Evolutionary conservation across 305 asterid genomes (phyloP), one percentile per base, ranked within the genome.

Genomic region (Fraxinus baroniana): DNA sequence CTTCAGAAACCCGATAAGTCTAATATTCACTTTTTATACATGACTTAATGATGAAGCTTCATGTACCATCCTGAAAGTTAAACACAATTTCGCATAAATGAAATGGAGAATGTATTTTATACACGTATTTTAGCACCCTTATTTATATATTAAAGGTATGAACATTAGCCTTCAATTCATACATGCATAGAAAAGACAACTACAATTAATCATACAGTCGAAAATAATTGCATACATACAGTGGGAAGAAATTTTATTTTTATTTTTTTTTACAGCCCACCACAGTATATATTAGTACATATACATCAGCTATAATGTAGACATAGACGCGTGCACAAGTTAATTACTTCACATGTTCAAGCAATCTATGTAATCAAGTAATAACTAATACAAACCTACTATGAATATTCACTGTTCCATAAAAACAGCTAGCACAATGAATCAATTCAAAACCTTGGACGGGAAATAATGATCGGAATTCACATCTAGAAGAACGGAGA

Each of bases 351-450:
- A 68, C 44, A 18, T 39, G 64, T 32, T 8, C 17, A 5, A 15
- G 15, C 37, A 39, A 37, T 39, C 68, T n/a, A 74, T 33, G 36
- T 5, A 22, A 36, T 52, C 77, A 37, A 46, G 81, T 22, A 73
- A 49, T 41, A 79, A 20, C 68, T 76, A 24, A 24, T 44, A 17
- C 77, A 79, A 10, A 49, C 49, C 32, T 0, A 71, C n/a, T 1
- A 4, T 30, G 10, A 78, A 20, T 57, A 78, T 76, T 24, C 44
- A 81, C 79, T 80, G 87, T 74, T 83, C 83, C 79, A 15, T 46
- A 87, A 64, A 64, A 77, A 79, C 76, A 32, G 73, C n/a, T 66
- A 46, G 77, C 15, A 44, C 71, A 49, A 3, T 33, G 68, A 70
- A 39, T 22, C 57, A 74, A 24, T 10, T 36, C 22, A 28, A 77